Evolutionary conservation across 345 rosid genomes (phyloP), one percentile per base, ranked within the genome.

Genomic region (Mangifera indica): DNA sequence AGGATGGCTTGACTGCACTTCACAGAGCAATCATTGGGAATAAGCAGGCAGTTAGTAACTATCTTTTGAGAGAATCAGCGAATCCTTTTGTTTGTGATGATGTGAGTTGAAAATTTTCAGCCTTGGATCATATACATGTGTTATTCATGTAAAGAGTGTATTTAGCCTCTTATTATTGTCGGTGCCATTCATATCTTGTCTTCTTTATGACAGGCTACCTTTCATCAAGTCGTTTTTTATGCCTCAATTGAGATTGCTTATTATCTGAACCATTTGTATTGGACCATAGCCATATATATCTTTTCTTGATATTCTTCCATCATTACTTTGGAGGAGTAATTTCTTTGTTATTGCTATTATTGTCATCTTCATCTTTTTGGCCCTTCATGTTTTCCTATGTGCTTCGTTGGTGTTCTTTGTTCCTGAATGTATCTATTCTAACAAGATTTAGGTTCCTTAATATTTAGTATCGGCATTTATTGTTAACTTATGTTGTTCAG

Each of bases 21-120:
- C 97, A 92, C 86, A 86, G 83, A 83, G 98, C 98, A 70, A 84
- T 92, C 72, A 77, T 84, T 63, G 83, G 93, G 57, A 92, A 89
- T 84, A 92, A 88, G 87, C 97, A 85, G 83, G 98, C 99, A 11
- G 72, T 89, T 58, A 84, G 85, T 34, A 84, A 88, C 83, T 92
- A 89, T 81, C 91, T 92, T 46, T 79, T 92, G 71, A 90, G 97
- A 80, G 97, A 95, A 85, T 92, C 99, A 0, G 97, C 96, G 42
- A 86, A 87, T 75, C 97, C 98, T 37, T 89, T 95, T 79, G 89
- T 88, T 73, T 77, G 74, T 54, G 97, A 92, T 80, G 72, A 89
- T 69, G 99, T 92, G 66, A 81, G 85, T 76, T 56, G 21, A 61
- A 45, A 57, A 42, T 58, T 37, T 48, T 74, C 60, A 21, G 25